Evolutionary conservation across 129 eudicot genomes (phyloP).

Genomic region (Glebionis coronaria): DNA sequence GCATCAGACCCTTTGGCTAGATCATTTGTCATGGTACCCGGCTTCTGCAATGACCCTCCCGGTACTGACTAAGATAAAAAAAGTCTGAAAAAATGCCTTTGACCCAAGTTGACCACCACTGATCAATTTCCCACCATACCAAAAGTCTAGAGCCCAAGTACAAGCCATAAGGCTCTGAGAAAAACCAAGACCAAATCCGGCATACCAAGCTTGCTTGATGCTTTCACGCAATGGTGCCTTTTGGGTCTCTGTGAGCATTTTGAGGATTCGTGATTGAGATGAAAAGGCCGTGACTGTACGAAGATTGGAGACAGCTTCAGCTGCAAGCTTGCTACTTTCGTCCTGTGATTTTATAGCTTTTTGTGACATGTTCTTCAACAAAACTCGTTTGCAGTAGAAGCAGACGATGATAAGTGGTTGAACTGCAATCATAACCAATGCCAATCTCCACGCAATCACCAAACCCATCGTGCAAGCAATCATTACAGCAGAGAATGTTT

Average conservation of each 20-base stretch:
- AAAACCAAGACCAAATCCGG: not conserved
- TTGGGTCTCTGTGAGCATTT: slow-evolving; percentile 68
- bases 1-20: too few species aligned
- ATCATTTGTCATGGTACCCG: too few species aligned
- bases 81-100: too few species aligned
- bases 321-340: slow-evolving; percentile 78
- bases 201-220: slow-evolving; percentile 9
- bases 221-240: slow-evolving; percentile 61
- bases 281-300: slow-evolving; percentile 73
- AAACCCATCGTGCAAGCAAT: slow-evolving; percentile 79
- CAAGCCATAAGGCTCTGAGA: too few species aligned
- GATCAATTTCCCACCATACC: too few species aligned
- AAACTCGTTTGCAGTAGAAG: slow-evolving; percentile 46
- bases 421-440: slow-evolving; percentile 68
- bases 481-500: slow-evolving; percentile 57
- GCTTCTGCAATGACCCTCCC: too few species aligned
- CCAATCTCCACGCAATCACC: slow-evolving; percentile 73
- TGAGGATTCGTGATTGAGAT: slow-evolving; percentile 66
- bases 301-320: slow-evolving; percentile 88
- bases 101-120: too few species aligned
- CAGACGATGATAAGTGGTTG: slow-evolving; percentile 66
- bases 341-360: slow-evolving; percentile 72
- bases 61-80: too few species aligned
- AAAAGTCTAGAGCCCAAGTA: too few species aligned
- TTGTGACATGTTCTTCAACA: slow-evolving; percentile 62